phyloP scores from a whole-genome alignment of 352 stramenopile genomes.

The Globisporangium iwayamae region DNA sequence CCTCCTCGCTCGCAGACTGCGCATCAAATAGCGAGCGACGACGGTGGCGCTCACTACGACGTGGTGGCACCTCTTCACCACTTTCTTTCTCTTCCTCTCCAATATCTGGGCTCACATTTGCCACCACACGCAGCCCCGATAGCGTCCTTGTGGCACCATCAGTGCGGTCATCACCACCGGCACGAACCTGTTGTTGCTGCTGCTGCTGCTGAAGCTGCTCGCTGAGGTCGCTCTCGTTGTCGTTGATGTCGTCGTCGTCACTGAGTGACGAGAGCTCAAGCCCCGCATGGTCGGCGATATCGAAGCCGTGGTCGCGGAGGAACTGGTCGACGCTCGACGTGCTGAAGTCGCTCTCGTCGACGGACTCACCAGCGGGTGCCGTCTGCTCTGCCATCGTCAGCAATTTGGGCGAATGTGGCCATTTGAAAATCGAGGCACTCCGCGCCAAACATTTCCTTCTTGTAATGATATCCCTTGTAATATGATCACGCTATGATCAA shows the following conservation, averaged over 20 bases:
- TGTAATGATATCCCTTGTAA: too few species aligned
- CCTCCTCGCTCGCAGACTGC: conserved; percentile 25
- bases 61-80: not conserved
- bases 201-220: conserved; percentile 7
- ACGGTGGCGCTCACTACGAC: not conserved
- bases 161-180: too few species aligned
- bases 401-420: not conserved
- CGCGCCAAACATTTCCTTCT: not conserved
- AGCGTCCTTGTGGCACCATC: not conserved
- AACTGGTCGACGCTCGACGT: conserved; percentile 79
- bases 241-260: conserved; percentile 27
- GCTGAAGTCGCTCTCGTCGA: conserved; percentile 32
- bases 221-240: conserved; percentile 15
- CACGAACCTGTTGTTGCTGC: conserved; percentile 6
- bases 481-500: too few species aligned
- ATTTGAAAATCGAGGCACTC: conserved; percentile 11
- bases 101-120: not conserved
- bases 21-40: conserved; percentile 5
- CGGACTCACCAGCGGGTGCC: not conserved
- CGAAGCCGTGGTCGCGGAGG: conserved; percentile 73
- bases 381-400: conserved; percentile 24
- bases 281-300: conserved; percentile 27
- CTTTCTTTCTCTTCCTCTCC: not conserved
- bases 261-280: conserved; percentile 34
- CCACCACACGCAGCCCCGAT: not conserved